Percentiles rank a stretch among this genome's conserved stretches.
Conservation (phyloP, 2,329 filamentous ascomycete species). For the Sphaerostilbella broomeana region DNA sequence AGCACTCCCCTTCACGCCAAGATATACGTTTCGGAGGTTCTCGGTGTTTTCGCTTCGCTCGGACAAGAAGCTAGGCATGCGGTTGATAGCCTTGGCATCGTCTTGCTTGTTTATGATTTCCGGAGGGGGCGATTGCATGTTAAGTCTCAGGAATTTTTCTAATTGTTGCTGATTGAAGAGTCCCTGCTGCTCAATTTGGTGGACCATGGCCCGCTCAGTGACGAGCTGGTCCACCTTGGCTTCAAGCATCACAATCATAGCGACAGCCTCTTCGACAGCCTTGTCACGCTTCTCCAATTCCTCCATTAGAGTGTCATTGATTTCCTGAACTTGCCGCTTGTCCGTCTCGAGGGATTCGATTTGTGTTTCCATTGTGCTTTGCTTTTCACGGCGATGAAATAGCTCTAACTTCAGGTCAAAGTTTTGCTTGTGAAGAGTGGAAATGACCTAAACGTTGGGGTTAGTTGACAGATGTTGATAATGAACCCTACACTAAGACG, state of each 20-base stretch:
- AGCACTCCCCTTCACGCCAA: constrained; percentile 43
- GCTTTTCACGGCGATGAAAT: constrained; percentile 60
- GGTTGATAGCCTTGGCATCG: constrained; percentile 36
- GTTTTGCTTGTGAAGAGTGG: constrained; percentile 66
- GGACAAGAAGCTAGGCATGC: constrained; percentile 60
- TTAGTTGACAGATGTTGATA: constrained; percentile 1
- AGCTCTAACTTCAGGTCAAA: constrained; percentile 71
- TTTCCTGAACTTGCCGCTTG: constrained; percentile 46
- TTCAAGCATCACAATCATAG: constrained; percentile 61
- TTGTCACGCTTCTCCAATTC: constrained; percentile 64
- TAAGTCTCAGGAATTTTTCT: constrained; percentile 22
- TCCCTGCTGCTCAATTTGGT: constrained; percentile 40
- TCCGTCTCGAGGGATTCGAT: constrained; percentile 50
- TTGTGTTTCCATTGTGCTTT: constrained; percentile 51
- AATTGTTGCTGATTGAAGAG: constrained; percentile 28
- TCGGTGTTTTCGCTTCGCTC: constrained; percentile 53
- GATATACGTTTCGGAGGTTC: constrained; percentile 54
- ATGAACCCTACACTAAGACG: constrained; percentile 13
- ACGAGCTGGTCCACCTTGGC: constrained; percentile 49
- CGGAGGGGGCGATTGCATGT: constrained; percentile 15
- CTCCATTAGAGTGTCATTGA: constrained; percentile 51
- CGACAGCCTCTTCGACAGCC: constrained; percentile 63
- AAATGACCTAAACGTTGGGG: constrained; percentile 45
- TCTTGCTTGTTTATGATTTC: constrained; percentile 21
- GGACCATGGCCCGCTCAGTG: constrained; percentile 47